Base-by-base conservation (phyloP, 129 eudicot species). In the Scalesia atractyloides region DNA sequence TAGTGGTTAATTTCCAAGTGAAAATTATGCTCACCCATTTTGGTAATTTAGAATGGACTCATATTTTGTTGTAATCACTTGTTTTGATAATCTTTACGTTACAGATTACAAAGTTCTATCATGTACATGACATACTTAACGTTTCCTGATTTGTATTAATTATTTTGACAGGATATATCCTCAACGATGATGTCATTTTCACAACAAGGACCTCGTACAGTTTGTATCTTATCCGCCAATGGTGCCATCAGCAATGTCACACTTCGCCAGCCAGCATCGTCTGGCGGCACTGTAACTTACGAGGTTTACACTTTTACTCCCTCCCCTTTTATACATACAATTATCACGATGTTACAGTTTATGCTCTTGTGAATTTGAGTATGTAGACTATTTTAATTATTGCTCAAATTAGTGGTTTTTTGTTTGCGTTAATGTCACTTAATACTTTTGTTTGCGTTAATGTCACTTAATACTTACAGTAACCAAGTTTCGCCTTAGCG, bases 131-230 rank as follows among this genome's bases (percentile, higher is more conserved):
- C 34, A 33, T 76, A 26, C 16, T 49, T 33, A 30, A 11, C 20
- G 5, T 43, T 48, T 68, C 41, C 22, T 76, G 33, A 19, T 47
- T 43, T 26, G 9, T 46, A 15, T 44, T 68, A 30, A 43, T 56
- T 57, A 46, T 54, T 11, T 34, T 16, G n/a, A 75, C 83, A 94
- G 98, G 98, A 94, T 69, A 84, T 94, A 73, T 88, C 96, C n/a
- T 77, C 89, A 3, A 94, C 84, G 64, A 83, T 94, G 24, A 61
- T 79, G 89, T 94, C 90, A 14, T 94, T 94, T 64, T 84, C 98
- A 10, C 92, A 90, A 80, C 89, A 94, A 88, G 98, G 98, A 44
- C 97, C 96, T 13, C 96, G 98, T 11, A 86, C 96, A 37, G 89
- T 94, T 54, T 94, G 97, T 82, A 86, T 94, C 72, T 82, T 94